Evolutionary conservation across 2,329 filamentous ascomycete genomes (phyloP).

Genomic region (Phoma sp.): DNA sequence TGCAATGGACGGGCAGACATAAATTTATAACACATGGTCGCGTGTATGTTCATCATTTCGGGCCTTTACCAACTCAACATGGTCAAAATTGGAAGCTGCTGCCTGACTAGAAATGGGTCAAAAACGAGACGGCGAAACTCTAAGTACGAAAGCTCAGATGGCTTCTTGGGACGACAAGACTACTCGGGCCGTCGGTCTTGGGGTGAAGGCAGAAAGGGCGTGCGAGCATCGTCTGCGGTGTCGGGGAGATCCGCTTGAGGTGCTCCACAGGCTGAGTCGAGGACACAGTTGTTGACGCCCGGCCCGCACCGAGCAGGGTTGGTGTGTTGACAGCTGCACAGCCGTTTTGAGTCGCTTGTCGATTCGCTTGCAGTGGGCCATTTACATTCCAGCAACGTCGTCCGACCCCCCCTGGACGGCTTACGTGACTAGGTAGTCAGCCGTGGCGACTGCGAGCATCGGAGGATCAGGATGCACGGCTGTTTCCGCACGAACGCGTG

Average conservation of each 20-base stretch:
- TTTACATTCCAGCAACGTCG: background rate
- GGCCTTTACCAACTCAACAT: too few species aligned
- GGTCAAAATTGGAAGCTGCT: too few species aligned
- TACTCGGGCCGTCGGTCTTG: too few species aligned
- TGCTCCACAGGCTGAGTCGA: constrained; percentile 1
- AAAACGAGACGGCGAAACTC: too few species aligned
- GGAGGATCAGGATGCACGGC: background rate
- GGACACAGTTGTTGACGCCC: background rate
- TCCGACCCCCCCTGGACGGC: background rate
- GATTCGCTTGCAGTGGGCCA: background rate
- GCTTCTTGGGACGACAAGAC: too few species aligned
- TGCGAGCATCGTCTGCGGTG: background rate
- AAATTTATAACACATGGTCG: too few species aligned
- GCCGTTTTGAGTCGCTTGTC: background rate
- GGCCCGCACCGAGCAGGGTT: constrained; percentile 4
- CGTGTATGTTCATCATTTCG: too few species aligned
- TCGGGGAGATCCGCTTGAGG: constrained; percentile 2
- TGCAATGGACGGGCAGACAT: too few species aligned
- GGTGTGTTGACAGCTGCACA: background rate
- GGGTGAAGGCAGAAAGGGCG: background rate
- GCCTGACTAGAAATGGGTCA: too few species aligned
- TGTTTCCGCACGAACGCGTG: constrained; percentile 9
- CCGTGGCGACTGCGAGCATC: background rate
- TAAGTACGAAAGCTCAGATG: too few species aligned
- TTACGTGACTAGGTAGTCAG: background rate